Evolutionary conservation across 148 eudicot genomes (phyloP).

Genomic region (Rhododendron henanense): DNA sequence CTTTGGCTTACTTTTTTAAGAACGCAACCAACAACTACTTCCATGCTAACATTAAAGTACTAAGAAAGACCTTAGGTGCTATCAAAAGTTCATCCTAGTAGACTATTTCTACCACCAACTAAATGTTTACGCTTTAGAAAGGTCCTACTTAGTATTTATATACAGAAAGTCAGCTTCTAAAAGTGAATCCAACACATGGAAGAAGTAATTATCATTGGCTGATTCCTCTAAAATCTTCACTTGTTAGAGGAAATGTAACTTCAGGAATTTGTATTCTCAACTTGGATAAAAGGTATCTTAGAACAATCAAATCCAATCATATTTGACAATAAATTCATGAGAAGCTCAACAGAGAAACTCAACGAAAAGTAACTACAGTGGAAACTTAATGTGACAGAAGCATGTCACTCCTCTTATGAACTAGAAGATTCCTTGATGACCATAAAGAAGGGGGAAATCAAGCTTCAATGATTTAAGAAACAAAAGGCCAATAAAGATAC

Average conservation of each 20-base stretch:
- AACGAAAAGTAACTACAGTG: neutral
- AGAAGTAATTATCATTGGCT: neutral
- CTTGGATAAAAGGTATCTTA: neutral
- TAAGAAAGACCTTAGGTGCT: neutral
- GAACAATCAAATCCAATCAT: neutral
- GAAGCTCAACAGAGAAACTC: neutral
- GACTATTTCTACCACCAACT: neutral
- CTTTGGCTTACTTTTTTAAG: neutral
- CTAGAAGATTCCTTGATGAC: neutral
- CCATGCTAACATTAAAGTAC: no score
- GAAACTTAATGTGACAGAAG: neutral
- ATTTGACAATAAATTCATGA: neutral
- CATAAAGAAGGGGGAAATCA: neutral
- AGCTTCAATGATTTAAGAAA: constrained; percentile 11
- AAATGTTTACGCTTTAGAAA: neutral
- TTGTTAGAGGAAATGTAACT: neutral
- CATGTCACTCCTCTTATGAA: neutral
- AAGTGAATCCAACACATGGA: neutral
- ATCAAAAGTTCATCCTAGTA: neutral
- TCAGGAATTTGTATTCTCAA: neutral
- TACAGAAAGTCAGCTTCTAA: neutral
- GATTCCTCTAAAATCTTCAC: neutral
- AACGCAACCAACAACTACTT: neutral
- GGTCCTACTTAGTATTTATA: neutral
- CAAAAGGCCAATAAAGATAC: constrained; percentile 15